These are phyloP conservation scores for Phellopilus nigrolimitatus DNA, from an alignment of 1,284 basidiomycete species.

Conservation along the genomic window DNA sequence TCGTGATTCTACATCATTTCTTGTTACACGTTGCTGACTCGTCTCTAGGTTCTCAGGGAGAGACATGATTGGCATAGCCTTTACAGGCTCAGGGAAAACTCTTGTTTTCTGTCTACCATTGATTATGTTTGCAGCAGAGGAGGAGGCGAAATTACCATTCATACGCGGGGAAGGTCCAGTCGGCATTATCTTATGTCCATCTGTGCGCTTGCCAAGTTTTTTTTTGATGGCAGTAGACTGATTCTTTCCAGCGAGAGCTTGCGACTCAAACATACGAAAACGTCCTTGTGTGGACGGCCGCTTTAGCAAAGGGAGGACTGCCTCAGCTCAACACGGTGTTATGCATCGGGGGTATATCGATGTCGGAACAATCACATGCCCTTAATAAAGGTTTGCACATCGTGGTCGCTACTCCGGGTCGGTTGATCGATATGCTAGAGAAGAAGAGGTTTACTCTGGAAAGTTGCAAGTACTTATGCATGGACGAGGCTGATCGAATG, in stretches of 20 bases:
- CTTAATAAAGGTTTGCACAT: constrained; percentile 91
- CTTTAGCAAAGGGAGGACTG: constrained; percentile 79
- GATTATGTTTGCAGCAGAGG: constrained; percentile 94
- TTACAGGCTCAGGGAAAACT: constrained; percentile 92
- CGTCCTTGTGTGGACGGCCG: constrained; percentile 78
- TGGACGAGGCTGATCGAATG: constrained; percentile 99
- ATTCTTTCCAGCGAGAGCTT: constrained; percentile 60
- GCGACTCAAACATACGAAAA: constrained; percentile 97
- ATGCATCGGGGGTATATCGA: constrained; percentile 97
- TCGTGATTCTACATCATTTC: constrained; percentile 29
- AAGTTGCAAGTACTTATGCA: constrained; percentile 91
- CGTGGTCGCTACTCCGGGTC: constrained; percentile 93
- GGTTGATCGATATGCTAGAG: constrained; percentile 96
- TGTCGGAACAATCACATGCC: constrained; percentile 92
- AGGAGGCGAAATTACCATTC: constrained; percentile 88
- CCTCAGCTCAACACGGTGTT: constrained; percentile 85
- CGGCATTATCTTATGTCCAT: constrained; percentile 93
- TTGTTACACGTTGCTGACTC: constrained; percentile 17
- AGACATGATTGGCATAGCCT: constrained; percentile 94
- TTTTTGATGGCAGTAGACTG: neutral
- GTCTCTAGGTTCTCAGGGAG: constrained; percentile 73
- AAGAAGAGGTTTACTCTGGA: constrained; percentile 90
- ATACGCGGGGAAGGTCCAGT: constrained; percentile 92
- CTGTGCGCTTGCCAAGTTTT: constrained; percentile 33
- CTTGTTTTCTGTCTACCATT: constrained; percentile 88